Conservation (phyloP, 164 flowering plant genomes). For the Vitis cinerea region DNA sequence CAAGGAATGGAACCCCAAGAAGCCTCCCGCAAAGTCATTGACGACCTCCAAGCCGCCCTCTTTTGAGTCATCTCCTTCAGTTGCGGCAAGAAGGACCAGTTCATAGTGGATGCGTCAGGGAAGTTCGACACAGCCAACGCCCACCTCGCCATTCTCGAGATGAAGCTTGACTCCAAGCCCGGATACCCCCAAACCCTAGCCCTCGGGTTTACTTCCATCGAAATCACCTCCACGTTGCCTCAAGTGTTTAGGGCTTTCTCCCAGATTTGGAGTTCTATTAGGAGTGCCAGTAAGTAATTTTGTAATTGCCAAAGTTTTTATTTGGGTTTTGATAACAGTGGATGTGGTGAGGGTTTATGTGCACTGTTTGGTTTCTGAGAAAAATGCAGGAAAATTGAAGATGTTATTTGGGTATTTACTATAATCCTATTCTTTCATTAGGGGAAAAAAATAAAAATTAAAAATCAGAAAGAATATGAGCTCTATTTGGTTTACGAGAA, state of each 20-base stretch:
- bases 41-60: constrained; percentile 63
- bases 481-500: too few relatives aligned
- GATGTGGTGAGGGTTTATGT: too few relatives aligned
- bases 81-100: constrained; percentile 34
- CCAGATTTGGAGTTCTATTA: constrained; percentile 49
- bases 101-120: constrained; percentile 35
- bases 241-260: constrained; percentile 36
- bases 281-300: constrained; percentile 11
- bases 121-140: constrained; percentile 50
- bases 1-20: constrained; percentile 58
- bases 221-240: constrained; percentile 39
- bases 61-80: constrained; percentile 33
- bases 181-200: constrained; percentile 49
- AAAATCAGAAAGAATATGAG: too few relatives aligned
- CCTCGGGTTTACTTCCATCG: constrained; percentile 69
- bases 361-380: too few relatives aligned
- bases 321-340: too few relatives aligned
- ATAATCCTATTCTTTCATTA: too few relatives aligned
- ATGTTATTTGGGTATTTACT: too few relatives aligned
- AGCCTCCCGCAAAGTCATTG: constrained; percentile 70
- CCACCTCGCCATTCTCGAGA: constrained; percentile 58
- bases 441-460: too few relatives aligned
- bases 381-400: too few relatives aligned
- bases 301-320: not conserved
- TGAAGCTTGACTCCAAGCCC: constrained; percentile 76